A percentile compares a stretch with the other conserved stretches of the same genome.
Conservation (phyloP, 73 alveolate species). For the Paraurostyla sp. region DNA sequence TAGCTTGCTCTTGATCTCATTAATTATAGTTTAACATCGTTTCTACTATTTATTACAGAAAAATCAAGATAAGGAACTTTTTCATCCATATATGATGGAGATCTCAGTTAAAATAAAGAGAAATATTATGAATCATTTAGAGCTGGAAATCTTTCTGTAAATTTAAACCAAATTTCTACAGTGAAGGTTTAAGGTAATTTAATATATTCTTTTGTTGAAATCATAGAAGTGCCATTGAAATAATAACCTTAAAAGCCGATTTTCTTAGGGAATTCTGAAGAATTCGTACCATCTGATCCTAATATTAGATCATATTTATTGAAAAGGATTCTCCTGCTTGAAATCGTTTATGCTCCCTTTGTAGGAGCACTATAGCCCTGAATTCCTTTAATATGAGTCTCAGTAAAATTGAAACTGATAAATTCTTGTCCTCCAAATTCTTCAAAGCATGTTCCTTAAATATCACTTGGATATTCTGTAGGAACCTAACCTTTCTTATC, state of each 20-base stretch:
- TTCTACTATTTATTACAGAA: background rate
- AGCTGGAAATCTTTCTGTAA: background rate
- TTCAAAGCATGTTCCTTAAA: conserved; percentile 5
- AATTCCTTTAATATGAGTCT: background rate
- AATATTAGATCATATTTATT: background rate
- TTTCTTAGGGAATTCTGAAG: background rate
- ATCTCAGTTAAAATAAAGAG: background rate
- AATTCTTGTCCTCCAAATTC: background rate
- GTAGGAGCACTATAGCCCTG: background rate
- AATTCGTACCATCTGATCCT: background rate
- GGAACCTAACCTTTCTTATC: background rate
- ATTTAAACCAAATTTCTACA: background rate
- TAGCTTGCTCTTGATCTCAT: background rate
- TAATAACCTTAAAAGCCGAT: conserved; percentile 22
- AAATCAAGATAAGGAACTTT: background rate
- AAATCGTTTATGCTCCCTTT: background rate
- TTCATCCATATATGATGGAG: background rate
- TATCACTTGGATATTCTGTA: background rate
- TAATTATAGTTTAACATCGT: background rate
- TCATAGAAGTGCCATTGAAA: background rate
- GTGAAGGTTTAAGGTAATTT: background rate
- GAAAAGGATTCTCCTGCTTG: background rate
- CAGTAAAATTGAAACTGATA: background rate
- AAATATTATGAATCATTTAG: background rate
- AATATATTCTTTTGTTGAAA: background rate